A percentile compares a stretch with the other conserved stretches of the same genome.
phyloP scores from a whole-genome alignment of 2,329 filamentous ascomycete species.

The Aspergillus sp. region DNA sequence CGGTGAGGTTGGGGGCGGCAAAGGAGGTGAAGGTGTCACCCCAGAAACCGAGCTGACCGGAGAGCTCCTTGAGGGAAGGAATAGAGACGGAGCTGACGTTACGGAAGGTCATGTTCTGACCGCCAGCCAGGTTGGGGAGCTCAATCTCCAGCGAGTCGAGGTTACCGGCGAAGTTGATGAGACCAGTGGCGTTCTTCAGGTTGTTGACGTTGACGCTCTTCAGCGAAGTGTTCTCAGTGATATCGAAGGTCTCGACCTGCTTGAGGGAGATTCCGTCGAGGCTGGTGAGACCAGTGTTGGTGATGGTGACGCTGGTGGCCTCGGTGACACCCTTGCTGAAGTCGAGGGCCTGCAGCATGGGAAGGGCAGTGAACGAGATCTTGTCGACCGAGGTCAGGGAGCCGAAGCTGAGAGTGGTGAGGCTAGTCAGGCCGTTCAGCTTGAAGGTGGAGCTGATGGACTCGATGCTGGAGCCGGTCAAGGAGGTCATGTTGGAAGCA shows the following conservation, averaged over 20 bases:
- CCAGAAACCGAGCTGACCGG: constrained; percentile 80
- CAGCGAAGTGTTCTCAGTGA: constrained; percentile 88
- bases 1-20: constrained; percentile 47
- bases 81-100: constrained; percentile 74
- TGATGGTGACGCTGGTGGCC: constrained; percentile 69
- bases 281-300: constrained; percentile 79
- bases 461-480: constrained; percentile 62
- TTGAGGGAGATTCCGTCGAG: constrained; percentile 79
- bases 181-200: constrained; percentile 70
- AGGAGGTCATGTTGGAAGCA: constrained; percentile 61
- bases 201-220: constrained; percentile 70
- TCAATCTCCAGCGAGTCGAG: constrained; percentile 67
- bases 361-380: constrained; percentile 72
- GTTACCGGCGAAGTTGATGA: constrained; percentile 77
- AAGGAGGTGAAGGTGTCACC: constrained; percentile 60
- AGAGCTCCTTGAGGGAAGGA: constrained; percentile 70
- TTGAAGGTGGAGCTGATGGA: constrained; percentile 69
- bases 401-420: constrained; percentile 67
- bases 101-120: constrained; percentile 77
- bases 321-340: constrained; percentile 66
- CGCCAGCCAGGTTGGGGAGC: constrained; percentile 76
- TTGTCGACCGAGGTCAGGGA: constrained; percentile 63
- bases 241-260: constrained; percentile 69
- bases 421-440: constrained; percentile 65
- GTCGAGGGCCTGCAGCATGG: constrained; percentile 57